Evolutionary conservation across 768 basidiomycete species (phyloP).

Genomic region (Rhizopogon vesiculosus): DNA sequence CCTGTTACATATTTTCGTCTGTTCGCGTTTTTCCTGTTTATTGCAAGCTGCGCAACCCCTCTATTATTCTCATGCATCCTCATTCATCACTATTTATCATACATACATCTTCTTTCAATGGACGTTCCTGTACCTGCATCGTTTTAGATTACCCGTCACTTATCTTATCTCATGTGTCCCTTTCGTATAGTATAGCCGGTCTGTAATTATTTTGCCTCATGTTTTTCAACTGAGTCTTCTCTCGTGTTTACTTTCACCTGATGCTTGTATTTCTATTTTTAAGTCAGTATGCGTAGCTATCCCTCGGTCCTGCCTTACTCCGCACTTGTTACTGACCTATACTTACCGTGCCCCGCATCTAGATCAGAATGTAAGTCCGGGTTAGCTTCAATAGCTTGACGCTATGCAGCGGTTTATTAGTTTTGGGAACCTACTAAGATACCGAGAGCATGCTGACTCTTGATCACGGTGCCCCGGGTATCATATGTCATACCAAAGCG

Average conservation of each 20-base stretch:
- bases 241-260: background rate
- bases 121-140: background rate
- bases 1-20: background rate
- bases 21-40: background rate
- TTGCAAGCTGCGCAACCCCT: background rate
- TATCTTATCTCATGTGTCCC: background rate
- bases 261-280: background rate
- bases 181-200: background rate
- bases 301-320: background rate
- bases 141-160: background rate
- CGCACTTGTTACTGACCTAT: background rate
- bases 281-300: background rate
- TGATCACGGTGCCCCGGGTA: slow-evolving; percentile 6
- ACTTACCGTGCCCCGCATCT: background rate
- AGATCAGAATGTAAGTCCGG: background rate
- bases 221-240: background rate
- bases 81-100: background rate
- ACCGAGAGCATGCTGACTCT: slow-evolving; percentile 12
- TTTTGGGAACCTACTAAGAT: slow-evolving; percentile 14
- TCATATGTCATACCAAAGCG: background rate
- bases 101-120: background rate
- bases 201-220: background rate
- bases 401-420: background rate
- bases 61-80: background rate
- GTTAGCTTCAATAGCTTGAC: background rate